phyloP scores from a whole-genome alignment of 1,284 basidiomycete genomes.

The Cryptococcus neoformans region DNA sequence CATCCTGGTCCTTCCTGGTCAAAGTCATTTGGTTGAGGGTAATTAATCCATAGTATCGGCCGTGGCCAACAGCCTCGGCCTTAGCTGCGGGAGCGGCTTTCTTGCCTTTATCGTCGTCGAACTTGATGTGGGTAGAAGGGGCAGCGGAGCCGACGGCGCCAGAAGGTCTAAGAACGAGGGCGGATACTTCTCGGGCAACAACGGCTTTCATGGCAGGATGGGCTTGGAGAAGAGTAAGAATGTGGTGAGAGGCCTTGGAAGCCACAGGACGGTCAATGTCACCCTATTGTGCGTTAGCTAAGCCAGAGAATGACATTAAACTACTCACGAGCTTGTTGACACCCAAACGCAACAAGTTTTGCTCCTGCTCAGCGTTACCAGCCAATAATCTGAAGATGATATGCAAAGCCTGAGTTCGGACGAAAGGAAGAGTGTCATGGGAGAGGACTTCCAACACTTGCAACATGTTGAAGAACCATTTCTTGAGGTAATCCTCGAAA shows the following conservation, averaged over 20 bases:
- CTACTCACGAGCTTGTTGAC: slow-evolving; percentile 84
- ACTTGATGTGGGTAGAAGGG: slow-evolving; percentile 44
- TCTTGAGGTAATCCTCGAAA: slow-evolving; percentile 97
- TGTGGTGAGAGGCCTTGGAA: slow-evolving; percentile 82
- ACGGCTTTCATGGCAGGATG: slow-evolving; percentile 95
- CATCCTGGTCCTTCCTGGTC: slow-evolving; percentile 67
- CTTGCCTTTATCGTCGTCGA: slow-evolving; percentile 48
- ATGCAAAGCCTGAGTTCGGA: slow-evolving; percentile 73
- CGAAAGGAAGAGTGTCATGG: slow-evolving; percentile 82
- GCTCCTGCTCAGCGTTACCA: slow-evolving; percentile 95
- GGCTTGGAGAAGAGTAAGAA: slow-evolving; percentile 82
- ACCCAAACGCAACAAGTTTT: slow-evolving; percentile 86
- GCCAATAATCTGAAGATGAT: slow-evolving; percentile 76
- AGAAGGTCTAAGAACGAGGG: slow-evolving; percentile 67
- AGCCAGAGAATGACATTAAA: background rate
- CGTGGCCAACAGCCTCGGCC: slow-evolving; percentile 59
- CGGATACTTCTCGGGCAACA: slow-evolving; percentile 80
- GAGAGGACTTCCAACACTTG: slow-evolving; percentile 87
- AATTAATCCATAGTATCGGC: slow-evolving; percentile 85
- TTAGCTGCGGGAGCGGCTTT: slow-evolving; percentile 30
- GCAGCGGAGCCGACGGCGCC: slow-evolving; percentile 52
- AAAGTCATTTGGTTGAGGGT: slow-evolving; percentile 94
- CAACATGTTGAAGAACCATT: slow-evolving; percentile 90
- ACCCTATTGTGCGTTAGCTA: slow-evolving; percentile 57
- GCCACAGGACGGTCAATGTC: slow-evolving; percentile 87